Conservation (phyloP, 2,329 filamentous ascomycete genomes). For the Cladophialophora carrionii region DNA sequence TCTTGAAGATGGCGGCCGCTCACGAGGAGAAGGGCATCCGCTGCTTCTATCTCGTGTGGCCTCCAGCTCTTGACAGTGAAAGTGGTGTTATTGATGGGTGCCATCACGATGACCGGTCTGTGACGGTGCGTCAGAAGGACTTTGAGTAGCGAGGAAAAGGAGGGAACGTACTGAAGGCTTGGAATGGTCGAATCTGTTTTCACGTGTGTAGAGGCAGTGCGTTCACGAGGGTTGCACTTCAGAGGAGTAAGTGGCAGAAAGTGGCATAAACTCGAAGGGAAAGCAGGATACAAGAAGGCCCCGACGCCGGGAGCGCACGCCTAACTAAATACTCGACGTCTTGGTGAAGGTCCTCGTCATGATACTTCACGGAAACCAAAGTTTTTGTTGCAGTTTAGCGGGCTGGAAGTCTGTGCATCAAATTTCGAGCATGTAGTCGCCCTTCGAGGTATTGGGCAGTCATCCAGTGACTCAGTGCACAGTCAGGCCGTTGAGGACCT, state of each 20-base stretch:
- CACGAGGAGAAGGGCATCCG: background rate
- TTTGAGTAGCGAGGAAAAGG: background rate
- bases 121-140: background rate
- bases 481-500: background rate
- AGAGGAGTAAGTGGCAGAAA: background rate
- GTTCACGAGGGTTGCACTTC: background rate
- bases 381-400: background rate
- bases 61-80: background rate
- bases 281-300: background rate
- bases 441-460: background rate
- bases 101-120: background rate
- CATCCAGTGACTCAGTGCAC: background rate
- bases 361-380: background rate
- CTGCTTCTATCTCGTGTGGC: background rate
- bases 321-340: background rate
- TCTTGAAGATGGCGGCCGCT: background rate
- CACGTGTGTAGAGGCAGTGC: background rate
- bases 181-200: background rate
- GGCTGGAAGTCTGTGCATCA: background rate
- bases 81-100: background rate
- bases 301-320: background rate
- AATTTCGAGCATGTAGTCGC: background rate
- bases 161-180: background rate
- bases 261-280: background rate
- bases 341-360: background rate